Evolutionary conservation across 2,329 filamentous ascomycete species (phyloP).

Genomic region (Pseudogymnoascus sp.): DNA sequence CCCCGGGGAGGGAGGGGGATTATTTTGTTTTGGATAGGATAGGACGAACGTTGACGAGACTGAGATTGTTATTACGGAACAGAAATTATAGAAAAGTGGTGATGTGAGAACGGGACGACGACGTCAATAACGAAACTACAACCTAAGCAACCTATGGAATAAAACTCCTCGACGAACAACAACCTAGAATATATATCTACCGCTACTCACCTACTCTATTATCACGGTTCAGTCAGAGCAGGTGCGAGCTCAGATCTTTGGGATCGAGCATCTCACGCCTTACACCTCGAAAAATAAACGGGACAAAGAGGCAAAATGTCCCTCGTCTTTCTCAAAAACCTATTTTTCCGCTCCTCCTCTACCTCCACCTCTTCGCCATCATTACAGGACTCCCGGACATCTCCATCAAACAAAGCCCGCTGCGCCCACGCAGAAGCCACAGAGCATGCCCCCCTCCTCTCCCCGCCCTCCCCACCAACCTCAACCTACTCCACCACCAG

Average conservation of each 20-base stretch:
- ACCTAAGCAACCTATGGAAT: no score
- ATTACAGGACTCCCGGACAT: neutral
- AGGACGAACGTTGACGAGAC: neutral
- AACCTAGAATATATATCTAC: neutral
- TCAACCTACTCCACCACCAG: neutral
- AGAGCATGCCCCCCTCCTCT: neutral
- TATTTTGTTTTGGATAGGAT: neutral
- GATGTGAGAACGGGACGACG: neutral
- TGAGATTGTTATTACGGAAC: no score
- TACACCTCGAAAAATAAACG: neutral
- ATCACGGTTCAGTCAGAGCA: neutral
- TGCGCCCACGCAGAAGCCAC: neutral
- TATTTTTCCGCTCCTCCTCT: constrained; percentile 21
- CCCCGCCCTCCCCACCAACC: neutral
- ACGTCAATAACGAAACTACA: neutral
- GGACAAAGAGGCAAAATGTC: constrained; percentile 20
- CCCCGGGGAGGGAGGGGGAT: neutral
- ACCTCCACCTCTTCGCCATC: neutral
- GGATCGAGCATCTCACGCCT: constrained; percentile 14
- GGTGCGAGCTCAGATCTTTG: constrained; percentile 2
- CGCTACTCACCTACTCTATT: neutral
- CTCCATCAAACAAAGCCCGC: constrained; percentile 10
- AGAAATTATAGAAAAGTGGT: no score
- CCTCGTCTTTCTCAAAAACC: constrained; percentile 25
- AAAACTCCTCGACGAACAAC: no score